A percentile compares a stretch with the other conserved stretches of the same genome.
phyloP scores from a whole-genome alignment of 2,329 filamentous ascomycete species.

The Scytalidium sp. region DNA sequence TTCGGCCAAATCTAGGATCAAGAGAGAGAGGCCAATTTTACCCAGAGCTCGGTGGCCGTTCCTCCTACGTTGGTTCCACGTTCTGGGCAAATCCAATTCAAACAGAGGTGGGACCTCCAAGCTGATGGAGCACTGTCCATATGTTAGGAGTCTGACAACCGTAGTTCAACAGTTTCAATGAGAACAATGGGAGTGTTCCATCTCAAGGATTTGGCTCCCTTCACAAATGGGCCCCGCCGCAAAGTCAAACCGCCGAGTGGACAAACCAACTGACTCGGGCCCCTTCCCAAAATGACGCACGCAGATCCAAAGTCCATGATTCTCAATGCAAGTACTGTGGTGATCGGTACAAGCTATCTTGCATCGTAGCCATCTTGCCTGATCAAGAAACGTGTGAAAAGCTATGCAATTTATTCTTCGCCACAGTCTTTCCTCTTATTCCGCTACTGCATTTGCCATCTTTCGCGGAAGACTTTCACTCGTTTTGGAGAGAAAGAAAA shows the following conservation, averaged over 20 bases:
- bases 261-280: background rate
- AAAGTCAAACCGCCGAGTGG: too few relatives aligned
- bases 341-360: background rate
- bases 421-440: constrained; percentile 19
- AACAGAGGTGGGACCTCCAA: background rate
- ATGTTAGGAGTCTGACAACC: background rate
- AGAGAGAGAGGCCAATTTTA: background rate
- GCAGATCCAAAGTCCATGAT: background rate
- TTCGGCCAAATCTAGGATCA: background rate
- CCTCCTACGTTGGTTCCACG: background rate
- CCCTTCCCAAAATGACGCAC: background rate
- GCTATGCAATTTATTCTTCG: background rate
- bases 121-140: background rate
- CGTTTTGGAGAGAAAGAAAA: background rate
- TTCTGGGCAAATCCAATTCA: background rate
- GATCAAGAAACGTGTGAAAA: background rate
- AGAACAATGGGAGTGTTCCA: background rate
- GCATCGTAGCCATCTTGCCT: background rate
- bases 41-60: background rate
- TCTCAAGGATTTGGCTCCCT: background rate
- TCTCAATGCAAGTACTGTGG: background rate
- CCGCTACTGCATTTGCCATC: constrained; percentile 32
- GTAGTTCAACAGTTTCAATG: background rate
- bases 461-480: constrained; percentile 16
- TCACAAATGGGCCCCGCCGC: background rate